Conservation (phyloP, 306 rosid species). For the Cicer cuneatum region DNA sequence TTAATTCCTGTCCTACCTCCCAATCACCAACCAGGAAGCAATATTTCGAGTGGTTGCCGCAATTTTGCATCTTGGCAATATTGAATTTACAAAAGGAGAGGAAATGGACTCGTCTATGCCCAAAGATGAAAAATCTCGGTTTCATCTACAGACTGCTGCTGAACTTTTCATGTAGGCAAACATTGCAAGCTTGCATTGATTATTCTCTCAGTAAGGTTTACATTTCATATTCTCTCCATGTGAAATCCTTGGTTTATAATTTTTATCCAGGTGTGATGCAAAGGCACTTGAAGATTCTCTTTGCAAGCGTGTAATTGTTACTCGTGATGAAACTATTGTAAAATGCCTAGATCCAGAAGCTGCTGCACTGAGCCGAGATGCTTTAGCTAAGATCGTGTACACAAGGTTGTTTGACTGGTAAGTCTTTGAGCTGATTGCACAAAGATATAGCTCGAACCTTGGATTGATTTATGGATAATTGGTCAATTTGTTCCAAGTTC, state of each 20-base stretch:
- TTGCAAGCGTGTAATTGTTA: slow-evolving; percentile 96
- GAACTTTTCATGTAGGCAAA: slow-evolving; percentile 83
- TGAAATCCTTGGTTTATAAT: slow-evolving; percentile 40
- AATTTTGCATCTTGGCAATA: slow-evolving; percentile 94
- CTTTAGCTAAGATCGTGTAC: slow-evolving; percentile 93
- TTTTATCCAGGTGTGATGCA: slow-evolving; percentile 85
- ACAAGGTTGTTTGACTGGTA: slow-evolving; percentile 98
- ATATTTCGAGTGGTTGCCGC: slow-evolving; percentile 99
- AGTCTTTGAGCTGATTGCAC: slow-evolving; percentile 43
- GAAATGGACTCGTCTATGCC: slow-evolving; percentile 90
- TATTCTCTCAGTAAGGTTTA: slow-evolving; percentile 33
- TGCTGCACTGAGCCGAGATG: slow-evolving; percentile 94
- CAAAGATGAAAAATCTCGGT: slow-evolving; percentile 88
- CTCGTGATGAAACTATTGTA: slow-evolving; percentile 94
- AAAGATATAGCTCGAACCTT: slow-evolving; percentile 34
- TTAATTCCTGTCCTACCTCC: slow-evolving; percentile 25
- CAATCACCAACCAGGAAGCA: slow-evolving; percentile 67
- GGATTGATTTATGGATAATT: slow-evolving; percentile 28
- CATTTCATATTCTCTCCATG: slow-evolving; percentile 39
- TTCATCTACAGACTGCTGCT: slow-evolving; percentile 84
- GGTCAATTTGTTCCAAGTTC: slow-evolving; percentile 33
- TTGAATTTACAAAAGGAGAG: slow-evolving; percentile 91
- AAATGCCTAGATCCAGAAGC: slow-evolving; percentile 94
- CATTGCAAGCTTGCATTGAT: slow-evolving; percentile 40
- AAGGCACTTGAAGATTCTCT: slow-evolving; percentile 97